These are phyloP conservation scores for Beauveria australis DNA, from an alignment of 2,329 filamentous ascomycete genomes.

Conservation along the genomic window DNA sequence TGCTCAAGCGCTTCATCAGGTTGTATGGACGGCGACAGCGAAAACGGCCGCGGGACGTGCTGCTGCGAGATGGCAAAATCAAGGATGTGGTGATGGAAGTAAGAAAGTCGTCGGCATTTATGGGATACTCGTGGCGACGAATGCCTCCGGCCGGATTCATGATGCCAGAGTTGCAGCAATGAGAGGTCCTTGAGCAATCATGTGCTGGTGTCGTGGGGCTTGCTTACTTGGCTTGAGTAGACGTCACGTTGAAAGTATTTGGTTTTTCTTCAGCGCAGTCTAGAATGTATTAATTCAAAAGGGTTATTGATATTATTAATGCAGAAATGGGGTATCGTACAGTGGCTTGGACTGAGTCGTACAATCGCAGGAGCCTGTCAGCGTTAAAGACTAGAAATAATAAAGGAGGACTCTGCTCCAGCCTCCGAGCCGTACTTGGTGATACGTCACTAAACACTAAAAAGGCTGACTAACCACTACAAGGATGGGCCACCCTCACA, in stretches of 20 bases:
- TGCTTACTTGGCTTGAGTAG: neutral
- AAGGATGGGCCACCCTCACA: no score
- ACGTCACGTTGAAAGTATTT: neutral
- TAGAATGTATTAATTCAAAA: slow-evolving; percentile 6
- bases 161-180: slow-evolving; percentile 9
- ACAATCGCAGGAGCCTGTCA: no score
- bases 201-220: neutral
- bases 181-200: neutral
- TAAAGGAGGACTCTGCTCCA: no score
- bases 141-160: slow-evolving; percentile 27
- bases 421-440: no score
- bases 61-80: slow-evolving; percentile 65
- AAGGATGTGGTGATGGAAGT: slow-evolving; percentile 65
- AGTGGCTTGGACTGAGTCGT: no score
- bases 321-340: neutral
- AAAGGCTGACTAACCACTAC: no score
- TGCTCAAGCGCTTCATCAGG: slow-evolving; percentile 42
- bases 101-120: slow-evolving; percentile 73
- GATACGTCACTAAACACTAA: no score
- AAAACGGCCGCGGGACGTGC: slow-evolving; percentile 74
- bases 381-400: no score
- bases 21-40: slow-evolving; percentile 55
- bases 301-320: slow-evolving; percentile 11
- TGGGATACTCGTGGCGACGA: slow-evolving; percentile 80
- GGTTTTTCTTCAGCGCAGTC: neutral